Percentiles rank a stretch among this genome's conserved stretches.
phyloP scores from a whole-genome alignment of 306 rosid genomes.

The Ammopiptanthus mongolicus region DNA sequence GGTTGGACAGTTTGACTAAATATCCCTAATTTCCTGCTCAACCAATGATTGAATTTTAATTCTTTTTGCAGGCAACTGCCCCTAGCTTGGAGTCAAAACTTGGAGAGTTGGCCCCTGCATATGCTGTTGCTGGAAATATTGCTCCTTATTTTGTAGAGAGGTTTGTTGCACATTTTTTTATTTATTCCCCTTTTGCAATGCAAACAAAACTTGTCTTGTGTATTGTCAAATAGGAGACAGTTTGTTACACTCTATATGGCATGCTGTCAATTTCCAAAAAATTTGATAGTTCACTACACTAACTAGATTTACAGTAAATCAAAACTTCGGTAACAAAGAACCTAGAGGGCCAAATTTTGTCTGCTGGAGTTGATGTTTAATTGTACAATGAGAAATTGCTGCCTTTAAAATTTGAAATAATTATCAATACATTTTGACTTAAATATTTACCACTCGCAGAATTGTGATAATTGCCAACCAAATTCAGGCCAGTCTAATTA shows the following conservation, averaged over 20 bases:
- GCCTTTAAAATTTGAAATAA: neutral
- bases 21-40: neutral
- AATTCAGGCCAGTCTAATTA: neutral
- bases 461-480: neutral
- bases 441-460: neutral
- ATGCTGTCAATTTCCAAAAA: slow-evolving; percentile 1
- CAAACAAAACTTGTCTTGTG: neutral
- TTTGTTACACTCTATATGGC: neutral
- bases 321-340: neutral
- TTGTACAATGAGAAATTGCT: neutral
- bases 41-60: slow-evolving; percentile 11
- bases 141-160: slow-evolving; percentile 76
- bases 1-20: neutral
- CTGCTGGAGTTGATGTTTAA: neutral
- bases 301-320: neutral
- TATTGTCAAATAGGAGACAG: neutral
- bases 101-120: slow-evolving; percentile 80
- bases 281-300: neutral
- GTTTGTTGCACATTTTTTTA: slow-evolving; percentile 30
- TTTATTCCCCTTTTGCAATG: slow-evolving; percentile 4
- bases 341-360: neutral
- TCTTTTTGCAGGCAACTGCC: slow-evolving; percentile 68
- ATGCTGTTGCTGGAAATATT: slow-evolving; percentile 74
- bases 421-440: neutral
- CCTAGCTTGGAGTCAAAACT: slow-evolving; percentile 81